A percentile compares a stretch with the other conserved stretches of the same genome.
Conservation (phyloP, 2,329 filamentous ascomycete genomes). For the Drechslerella dactyloides region DNA sequence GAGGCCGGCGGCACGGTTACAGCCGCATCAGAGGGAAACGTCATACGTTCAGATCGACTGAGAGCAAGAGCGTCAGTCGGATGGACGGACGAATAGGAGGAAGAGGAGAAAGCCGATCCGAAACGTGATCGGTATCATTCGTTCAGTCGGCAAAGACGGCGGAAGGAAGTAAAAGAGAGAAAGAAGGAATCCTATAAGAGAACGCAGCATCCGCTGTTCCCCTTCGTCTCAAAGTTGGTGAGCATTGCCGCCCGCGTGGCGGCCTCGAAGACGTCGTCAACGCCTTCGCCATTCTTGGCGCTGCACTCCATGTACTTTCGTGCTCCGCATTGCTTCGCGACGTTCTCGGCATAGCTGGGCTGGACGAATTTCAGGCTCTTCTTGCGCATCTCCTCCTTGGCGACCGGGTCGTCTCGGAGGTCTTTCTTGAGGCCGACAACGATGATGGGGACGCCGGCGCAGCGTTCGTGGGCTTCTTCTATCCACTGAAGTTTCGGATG, state of each 20-base stretch:
- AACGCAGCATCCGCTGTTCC: conserved; percentile 82
- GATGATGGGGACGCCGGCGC: conserved; percentile 90
- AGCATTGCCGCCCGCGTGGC: conserved; percentile 90
- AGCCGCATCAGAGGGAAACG: not conserved
- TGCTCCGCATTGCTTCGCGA: conserved; percentile 83
- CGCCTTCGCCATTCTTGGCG: conserved; percentile 90
- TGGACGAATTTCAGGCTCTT: conserved; percentile 87
- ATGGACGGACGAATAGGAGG: not conserved
- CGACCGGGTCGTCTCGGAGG: conserved; percentile 89
- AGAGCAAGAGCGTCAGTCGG: not conserved
- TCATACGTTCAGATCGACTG: conserved; percentile 28
- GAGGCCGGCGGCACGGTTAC: not conserved
- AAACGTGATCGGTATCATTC: not conserved
- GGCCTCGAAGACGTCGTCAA: conserved; percentile 98
- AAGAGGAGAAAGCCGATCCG: not conserved
- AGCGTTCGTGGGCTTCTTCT: conserved; percentile 91
- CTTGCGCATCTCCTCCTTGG: conserved; percentile 97
- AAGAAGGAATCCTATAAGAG: conserved; percentile 69
- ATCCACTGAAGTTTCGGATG: conserved; percentile 72
- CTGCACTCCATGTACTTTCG: conserved; percentile 97
- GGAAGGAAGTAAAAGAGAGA: conserved; percentile 16
- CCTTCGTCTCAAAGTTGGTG: conserved; percentile 78
- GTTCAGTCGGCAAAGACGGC: conserved; percentile 7
- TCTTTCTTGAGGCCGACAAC: conserved; percentile 97
- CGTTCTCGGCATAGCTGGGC: conserved; percentile 79